A percentile compares a stretch with the other conserved stretches of the same genome.
Evolutionary conservation across 2,329 filamentous ascomycete genomes (phyloP).

Genomic region (Pestalotiopsis sp.): DNA sequence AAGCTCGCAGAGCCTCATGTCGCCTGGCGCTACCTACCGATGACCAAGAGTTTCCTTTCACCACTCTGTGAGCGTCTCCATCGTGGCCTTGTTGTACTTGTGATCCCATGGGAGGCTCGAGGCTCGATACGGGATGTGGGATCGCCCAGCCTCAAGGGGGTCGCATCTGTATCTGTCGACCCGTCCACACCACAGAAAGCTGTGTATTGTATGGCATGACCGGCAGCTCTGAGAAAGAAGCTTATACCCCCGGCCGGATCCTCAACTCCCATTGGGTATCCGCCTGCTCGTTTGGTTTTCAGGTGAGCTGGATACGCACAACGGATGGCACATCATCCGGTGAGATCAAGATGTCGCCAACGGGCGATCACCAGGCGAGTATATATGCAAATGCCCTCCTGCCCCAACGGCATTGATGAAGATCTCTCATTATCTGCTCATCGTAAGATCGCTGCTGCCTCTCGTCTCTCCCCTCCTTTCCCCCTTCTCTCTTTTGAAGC

Average conservation of each 20-base stretch:
- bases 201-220: not conserved
- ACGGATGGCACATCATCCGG: slow-evolving; percentile 16
- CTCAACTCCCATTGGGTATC: not conserved
- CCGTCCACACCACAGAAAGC: not conserved
- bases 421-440: slow-evolving; percentile 8
- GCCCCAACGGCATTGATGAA: not conserved
- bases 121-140: not conserved
- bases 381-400: slow-evolving; percentile 11
- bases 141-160: not conserved
- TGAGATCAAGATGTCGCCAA: slow-evolving; percentile 2
- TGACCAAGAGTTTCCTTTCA: not conserved
- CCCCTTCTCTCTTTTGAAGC: slow-evolving; percentile 6
- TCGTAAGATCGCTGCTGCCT: slow-evolving; percentile 9
- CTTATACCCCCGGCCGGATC: not conserved
- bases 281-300: not conserved
- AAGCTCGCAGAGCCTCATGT: not conserved
- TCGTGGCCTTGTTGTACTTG: not conserved
- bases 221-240: not conserved
- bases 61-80: not conserved
- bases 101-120: not conserved
- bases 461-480: slow-evolving; percentile 9
- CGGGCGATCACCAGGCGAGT: slow-evolving; percentile 8
- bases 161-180: not conserved
- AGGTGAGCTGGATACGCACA: not conserved
- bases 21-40: not conserved